phyloP scores from a whole-genome alignment of 176 grass and related monocot genomes.

The Oryza rufipogon region DNA sequence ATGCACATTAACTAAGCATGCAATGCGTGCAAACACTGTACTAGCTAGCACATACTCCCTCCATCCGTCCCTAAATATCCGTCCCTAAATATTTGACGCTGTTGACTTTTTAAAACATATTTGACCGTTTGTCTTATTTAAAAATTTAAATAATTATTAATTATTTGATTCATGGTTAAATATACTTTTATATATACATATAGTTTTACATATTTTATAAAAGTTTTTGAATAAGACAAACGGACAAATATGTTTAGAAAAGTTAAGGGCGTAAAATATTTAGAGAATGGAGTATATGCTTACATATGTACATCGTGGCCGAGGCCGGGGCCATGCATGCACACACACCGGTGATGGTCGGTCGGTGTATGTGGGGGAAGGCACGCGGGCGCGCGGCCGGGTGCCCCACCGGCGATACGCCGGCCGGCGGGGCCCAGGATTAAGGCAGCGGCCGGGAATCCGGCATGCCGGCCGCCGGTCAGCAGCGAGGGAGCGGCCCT shows the following conservation, averaged over 20 bases:
- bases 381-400: not conserved
- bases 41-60: no score
- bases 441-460: slow-evolving; percentile 26
- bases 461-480: slow-evolving; percentile 29
- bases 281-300: not conserved
- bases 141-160: no score
- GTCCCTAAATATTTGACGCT: no score
- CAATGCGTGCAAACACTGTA: not conserved
- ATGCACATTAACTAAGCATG: not conserved
- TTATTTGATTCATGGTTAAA: no score
- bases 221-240: no score
- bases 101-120: no score
- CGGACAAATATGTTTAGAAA: no score
- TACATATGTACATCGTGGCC: not conserved
- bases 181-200: no score
- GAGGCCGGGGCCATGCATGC: not conserved
- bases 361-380: slow-evolving; percentile 12
- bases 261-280: no score
- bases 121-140: no score
- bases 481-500: not conserved
- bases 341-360: not conserved
- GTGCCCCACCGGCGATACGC: slow-evolving; percentile 29
- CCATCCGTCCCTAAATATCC: no score
- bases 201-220: no score
- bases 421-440: slow-evolving; percentile 13